Evolutionary conservation across 306 rosid species (phyloP).

Genomic region (Quercus robur): DNA sequence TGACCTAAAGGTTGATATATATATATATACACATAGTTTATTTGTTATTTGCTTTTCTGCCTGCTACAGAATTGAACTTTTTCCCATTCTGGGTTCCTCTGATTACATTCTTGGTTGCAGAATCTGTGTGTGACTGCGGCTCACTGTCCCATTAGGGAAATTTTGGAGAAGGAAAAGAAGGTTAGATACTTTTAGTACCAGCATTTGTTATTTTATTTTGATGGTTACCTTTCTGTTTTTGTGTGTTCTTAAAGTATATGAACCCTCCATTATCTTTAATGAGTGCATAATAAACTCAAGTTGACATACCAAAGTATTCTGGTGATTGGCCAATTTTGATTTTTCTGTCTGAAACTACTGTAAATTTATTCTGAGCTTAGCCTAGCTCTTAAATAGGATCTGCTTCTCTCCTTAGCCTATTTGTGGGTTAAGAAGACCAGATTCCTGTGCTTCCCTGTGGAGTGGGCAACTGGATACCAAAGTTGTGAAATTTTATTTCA

Average conservation of each 20-base stretch:
- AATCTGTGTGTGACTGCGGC: slow-evolving; percentile 91
- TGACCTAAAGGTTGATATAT: slow-evolving; percentile 71
- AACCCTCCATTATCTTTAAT: background rate
- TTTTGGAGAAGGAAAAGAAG: slow-evolving; percentile 89
- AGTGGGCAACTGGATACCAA: background rate
- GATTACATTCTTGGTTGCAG: slow-evolving; percentile 46
- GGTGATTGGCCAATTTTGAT: background rate
- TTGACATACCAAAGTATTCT: background rate
- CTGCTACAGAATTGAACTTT: slow-evolving; percentile 11
- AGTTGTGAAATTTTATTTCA: background rate
- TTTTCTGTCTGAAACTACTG: too few species aligned
- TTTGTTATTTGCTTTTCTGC: slow-evolving; percentile 3
- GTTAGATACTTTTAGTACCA: slow-evolving; percentile 23
- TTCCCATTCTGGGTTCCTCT: slow-evolving; percentile 2
- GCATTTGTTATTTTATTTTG: background rate
- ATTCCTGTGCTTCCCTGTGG: background rate
- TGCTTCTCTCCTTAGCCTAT: background rate
- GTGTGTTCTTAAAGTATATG: background rate
- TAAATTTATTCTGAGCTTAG: too few species aligned
- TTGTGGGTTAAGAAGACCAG: background rate
- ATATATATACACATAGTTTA: background rate
- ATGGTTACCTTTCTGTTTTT: background rate
- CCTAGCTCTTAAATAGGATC: background rate
- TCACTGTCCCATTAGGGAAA: slow-evolving; percentile 83
- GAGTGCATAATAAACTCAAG: background rate